These are phyloP conservation scores for Penicillium sp. DNA, from an alignment of 2,329 filamentous ascomycete species.

Conservation along the genomic window DNA sequence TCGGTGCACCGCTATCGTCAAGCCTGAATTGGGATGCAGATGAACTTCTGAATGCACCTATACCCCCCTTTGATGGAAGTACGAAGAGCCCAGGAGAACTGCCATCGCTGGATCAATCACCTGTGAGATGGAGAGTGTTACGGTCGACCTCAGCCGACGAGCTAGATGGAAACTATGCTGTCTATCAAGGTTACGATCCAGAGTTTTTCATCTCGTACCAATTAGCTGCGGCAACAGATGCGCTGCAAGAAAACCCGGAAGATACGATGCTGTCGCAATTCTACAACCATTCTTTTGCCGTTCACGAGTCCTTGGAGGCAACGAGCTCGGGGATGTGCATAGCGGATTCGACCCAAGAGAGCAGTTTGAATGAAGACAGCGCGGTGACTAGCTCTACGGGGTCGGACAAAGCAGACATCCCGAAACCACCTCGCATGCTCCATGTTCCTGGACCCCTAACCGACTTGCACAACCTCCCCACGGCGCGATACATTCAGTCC, in stretches of 20 bases:
- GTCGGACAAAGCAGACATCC: constrained; percentile 11
- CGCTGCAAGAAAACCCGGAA: constrained; percentile 7
- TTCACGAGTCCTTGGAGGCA: constrained; percentile 56
- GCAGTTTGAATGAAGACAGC: constrained; percentile 21
- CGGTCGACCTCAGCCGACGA: constrained; percentile 13
- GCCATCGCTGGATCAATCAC: constrained; percentile 10
- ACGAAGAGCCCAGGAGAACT: constrained; percentile 3
- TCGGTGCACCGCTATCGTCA: constrained; percentile 58
- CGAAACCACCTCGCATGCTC: constrained; percentile 14
- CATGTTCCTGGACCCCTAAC: constrained; percentile 51
- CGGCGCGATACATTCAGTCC: constrained; percentile 59
- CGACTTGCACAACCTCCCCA: constrained; percentile 67
- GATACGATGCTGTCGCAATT: constrained; percentile 58
- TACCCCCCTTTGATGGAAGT: constrained; percentile 31
- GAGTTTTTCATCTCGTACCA: constrained; percentile 33
- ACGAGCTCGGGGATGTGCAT: constrained; percentile 22
- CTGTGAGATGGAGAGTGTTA: constrained; percentile 33
- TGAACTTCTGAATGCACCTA: constrained; percentile 50
- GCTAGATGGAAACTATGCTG: constrained; percentile 8
- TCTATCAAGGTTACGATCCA: constrained; percentile 18
- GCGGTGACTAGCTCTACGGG: constrained; percentile 4
- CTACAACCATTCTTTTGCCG: constrained; percentile 71
- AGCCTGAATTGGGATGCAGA: constrained; percentile 54
- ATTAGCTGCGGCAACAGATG: constrained; percentile 19
- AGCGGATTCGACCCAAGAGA: constrained; percentile 27